Conservation (phyloP, 495 filamentous ascomycete species). For the Aspergillus asperescens region DNA sequence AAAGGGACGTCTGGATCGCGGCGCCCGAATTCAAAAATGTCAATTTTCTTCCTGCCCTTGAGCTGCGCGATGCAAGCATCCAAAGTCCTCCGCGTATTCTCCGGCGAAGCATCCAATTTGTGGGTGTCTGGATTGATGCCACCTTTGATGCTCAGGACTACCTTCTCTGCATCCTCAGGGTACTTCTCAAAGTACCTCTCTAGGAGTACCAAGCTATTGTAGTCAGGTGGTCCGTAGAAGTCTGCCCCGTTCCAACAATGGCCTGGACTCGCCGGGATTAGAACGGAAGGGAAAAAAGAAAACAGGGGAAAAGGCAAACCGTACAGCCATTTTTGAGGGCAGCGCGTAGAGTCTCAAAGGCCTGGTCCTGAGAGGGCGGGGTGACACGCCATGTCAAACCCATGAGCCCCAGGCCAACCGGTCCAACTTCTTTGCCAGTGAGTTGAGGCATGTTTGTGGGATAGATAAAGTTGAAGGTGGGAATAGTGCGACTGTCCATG, state of each 20-base stretch:
- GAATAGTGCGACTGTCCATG: no score
- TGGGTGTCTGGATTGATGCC: constrained; percentile 23
- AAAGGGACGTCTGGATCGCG: constrained; percentile 55
- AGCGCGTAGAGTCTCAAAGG: neutral
- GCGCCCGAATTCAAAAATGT: constrained; percentile 65
- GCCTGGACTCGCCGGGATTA: neutral
- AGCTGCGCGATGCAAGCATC: constrained; percentile 52
- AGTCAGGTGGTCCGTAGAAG: constrained; percentile 30
- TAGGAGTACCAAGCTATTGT: constrained; percentile 53
- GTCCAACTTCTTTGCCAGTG: neutral
- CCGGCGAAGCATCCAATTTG: neutral
- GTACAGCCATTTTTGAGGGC: neutral
- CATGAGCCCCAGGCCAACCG: neutral
- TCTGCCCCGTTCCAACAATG: neutral
- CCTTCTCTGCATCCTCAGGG: constrained; percentile 61
- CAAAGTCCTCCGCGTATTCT: constrained; percentile 23
- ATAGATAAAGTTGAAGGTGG: neutral
- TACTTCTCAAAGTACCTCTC: constrained; percentile 62
- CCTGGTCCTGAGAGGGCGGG: neutral
- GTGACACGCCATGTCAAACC: neutral
- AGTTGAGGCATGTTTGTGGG: neutral
- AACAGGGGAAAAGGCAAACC: neutral
- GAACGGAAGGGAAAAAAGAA: neutral
- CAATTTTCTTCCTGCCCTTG: constrained; percentile 62
- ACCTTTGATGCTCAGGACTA: constrained; percentile 63